These are phyloP conservation scores for Salvia splendens DNA, from an alignment of 257 asterid genomes.

Conservation along the genomic window DNA sequence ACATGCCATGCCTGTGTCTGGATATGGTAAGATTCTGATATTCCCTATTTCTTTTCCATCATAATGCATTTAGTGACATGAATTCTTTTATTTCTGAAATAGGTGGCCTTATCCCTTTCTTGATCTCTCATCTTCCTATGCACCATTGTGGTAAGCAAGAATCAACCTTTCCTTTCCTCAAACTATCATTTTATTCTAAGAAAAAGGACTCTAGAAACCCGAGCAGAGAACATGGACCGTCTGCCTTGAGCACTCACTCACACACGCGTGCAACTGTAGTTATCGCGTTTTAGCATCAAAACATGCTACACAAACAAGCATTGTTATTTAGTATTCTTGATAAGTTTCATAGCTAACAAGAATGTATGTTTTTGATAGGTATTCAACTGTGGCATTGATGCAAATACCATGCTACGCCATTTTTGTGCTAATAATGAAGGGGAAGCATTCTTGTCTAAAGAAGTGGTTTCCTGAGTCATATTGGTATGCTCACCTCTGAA, in stretches of 20 bases:
- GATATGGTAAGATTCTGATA: slow-evolving; percentile 53
- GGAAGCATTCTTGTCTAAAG: slow-evolving; percentile 60
- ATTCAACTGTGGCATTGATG: slow-evolving; percentile 79
- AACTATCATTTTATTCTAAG: too few species aligned
- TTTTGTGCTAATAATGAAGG: slow-evolving; percentile 66
- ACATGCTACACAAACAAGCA: not conserved
- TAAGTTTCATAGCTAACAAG: not conserved
- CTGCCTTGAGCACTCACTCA: slow-evolving; percentile 9
- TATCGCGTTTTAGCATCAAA: not conserved
- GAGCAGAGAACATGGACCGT: too few species aligned
- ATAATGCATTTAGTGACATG: not conserved
- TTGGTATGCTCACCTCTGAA: slow-evolving; percentile 33
- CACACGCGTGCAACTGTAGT: not conserved
- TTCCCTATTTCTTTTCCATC: slow-evolving; percentile 4
- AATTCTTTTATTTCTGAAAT: slow-evolving; percentile 26
- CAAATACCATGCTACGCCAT: slow-evolving; percentile 87
- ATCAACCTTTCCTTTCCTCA: not conserved
- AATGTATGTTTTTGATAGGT: slow-evolving; percentile 47
- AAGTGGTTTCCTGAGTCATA: slow-evolving; percentile 83
- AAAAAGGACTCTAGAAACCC: too few species aligned
- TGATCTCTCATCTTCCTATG: slow-evolving; percentile 75
- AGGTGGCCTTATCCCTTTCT: slow-evolving; percentile 99
- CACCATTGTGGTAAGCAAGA: slow-evolving; percentile 83
- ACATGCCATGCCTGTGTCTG: slow-evolving; percentile 86
- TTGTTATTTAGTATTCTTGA: slow-evolving; percentile 2